phyloP scores from a whole-genome alignment of 2,329 filamentous ascomycete species.

The Cadophora gregata region DNA sequence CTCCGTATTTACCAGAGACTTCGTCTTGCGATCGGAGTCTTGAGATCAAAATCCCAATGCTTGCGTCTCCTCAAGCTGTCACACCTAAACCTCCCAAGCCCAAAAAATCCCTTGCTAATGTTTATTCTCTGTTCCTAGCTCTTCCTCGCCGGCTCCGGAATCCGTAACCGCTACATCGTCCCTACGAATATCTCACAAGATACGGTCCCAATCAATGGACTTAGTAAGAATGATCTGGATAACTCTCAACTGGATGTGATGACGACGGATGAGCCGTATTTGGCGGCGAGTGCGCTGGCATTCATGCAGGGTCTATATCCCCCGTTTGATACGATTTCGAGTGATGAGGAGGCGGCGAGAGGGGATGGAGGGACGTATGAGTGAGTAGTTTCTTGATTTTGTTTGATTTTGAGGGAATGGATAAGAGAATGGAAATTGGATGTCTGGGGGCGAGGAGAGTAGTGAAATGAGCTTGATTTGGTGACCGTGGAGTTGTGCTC shows the following conservation, averaged over 20 bases:
- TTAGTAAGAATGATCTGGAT: conserved; percentile 54
- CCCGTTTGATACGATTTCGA: conserved; percentile 50
- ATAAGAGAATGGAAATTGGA: neutral
- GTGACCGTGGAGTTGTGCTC: neutral
- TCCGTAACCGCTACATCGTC: conserved; percentile 57
- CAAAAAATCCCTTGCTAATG: no score
- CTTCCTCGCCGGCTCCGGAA: conserved; percentile 53
- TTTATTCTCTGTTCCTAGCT: conserved; percentile 40
- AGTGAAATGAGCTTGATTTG: neutral
- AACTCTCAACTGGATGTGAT: conserved; percentile 53
- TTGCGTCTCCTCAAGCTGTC: no score
- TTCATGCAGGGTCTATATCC: conserved; percentile 89
- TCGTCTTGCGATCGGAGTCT: neutral
- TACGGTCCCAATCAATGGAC: conserved; percentile 50
- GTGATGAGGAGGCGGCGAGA: conserved; percentile 52
- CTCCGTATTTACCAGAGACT: neutral
- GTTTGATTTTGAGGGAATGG: neutral
- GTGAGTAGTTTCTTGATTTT: conserved; percentile 14
- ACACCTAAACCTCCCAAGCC: no score
- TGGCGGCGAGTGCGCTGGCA: conserved; percentile 73
- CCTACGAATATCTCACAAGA: conserved; percentile 39
- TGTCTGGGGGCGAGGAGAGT: neutral
- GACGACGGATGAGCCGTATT: conserved; percentile 50
- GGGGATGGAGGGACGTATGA: conserved; percentile 64
- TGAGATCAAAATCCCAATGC: neutral